Evolutionary conservation across 371 early-diverging fungal genomes (phyloP).

Genomic region (Nematocida ausubeli): DNA sequence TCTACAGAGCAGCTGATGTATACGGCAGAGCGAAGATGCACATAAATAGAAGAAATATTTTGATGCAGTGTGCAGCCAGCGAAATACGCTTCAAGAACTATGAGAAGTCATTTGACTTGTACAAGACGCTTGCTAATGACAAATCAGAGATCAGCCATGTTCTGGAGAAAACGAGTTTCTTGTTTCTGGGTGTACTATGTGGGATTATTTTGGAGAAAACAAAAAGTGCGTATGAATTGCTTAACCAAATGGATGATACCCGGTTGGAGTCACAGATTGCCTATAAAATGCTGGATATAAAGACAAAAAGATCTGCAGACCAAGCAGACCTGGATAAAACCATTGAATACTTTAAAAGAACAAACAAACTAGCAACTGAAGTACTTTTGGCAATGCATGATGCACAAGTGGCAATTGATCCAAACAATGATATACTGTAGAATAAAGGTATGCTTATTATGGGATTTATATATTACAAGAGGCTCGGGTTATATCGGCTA

Average conservation of each 20-base stretch:
- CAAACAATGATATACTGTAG: slow-evolving; percentile 51
- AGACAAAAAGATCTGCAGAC: neutral
- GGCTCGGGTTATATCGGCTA: too few species aligned
- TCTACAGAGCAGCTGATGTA: slow-evolving; percentile 41
- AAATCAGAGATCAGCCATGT: slow-evolving; percentile 22
- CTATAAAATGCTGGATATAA: slow-evolving; percentile 37
- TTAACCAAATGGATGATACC: slow-evolving; percentile 48
- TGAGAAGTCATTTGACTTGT: slow-evolving; percentile 44
- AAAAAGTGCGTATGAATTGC: slow-evolving; percentile 21
- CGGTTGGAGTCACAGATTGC: slow-evolving; percentile 31
- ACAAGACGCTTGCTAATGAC: slow-evolving; percentile 29
- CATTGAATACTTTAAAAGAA: slow-evolving; percentile 44
- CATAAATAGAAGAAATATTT: slow-evolving; percentile 43
- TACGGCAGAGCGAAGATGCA: slow-evolving; percentile 43
- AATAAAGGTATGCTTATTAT: slow-evolving; percentile 19
- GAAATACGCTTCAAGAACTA: slow-evolving; percentile 49
- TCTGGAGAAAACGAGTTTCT: slow-evolving; percentile 39
- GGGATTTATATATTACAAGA: too few species aligned
- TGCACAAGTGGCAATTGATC: slow-evolving; percentile 46
- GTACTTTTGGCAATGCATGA: slow-evolving; percentile 24
- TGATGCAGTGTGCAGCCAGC: slow-evolving; percentile 37
- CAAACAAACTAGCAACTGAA: slow-evolving; percentile 31
- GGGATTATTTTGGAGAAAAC: slow-evolving; percentile 39
- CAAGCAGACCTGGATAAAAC: slow-evolving; percentile 39
- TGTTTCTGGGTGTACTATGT: slow-evolving; percentile 32